A percentile compares a stretch with the other conserved stretches of the same genome.
phyloP scores from a whole-genome alignment of 2,329 filamentous ascomycete species.

The Xylaria sp. region DNA sequence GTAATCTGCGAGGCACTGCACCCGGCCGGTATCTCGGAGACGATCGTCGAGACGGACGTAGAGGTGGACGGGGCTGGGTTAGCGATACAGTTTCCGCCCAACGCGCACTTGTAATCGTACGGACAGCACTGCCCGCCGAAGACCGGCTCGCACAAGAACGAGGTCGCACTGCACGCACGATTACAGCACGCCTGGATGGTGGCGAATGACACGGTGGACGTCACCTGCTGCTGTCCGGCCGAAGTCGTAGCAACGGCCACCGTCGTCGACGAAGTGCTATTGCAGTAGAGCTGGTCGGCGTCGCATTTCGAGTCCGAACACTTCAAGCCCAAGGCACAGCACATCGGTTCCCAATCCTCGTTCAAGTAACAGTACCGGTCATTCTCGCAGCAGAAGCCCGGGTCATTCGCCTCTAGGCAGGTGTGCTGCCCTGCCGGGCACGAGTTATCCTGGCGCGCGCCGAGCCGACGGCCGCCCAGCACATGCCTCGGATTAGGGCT shows the following conservation, averaged over 20 bases:
- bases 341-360: constrained; percentile 32
- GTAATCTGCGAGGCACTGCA: constrained; percentile 58
- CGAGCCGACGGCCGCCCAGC: constrained; percentile 2
- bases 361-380: constrained; percentile 44
- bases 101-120: constrained; percentile 56
- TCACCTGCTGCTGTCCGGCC: background rate
- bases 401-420: constrained; percentile 38
- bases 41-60: constrained; percentile 40
- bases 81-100: constrained; percentile 50
- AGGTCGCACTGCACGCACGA: constrained; percentile 44
- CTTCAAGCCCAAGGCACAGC: constrained; percentile 38
- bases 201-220: constrained; percentile 10
- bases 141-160: constrained; percentile 56
- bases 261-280: constrained; percentile 32
- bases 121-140: constrained; percentile 62
- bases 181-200: constrained; percentile 37
- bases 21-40: constrained; percentile 52
- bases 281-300: constrained; percentile 36
- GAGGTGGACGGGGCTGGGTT: constrained; percentile 36
- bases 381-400: constrained; percentile 40
- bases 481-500: constrained; percentile 19
- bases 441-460: constrained; percentile 23
- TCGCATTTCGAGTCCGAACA: constrained; percentile 37
- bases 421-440: constrained; percentile 37
- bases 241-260: constrained; percentile 16